phyloP scores from a whole-genome alignment of 108 stramenopile genomes.

The Nannochloropsis salina region DNA sequence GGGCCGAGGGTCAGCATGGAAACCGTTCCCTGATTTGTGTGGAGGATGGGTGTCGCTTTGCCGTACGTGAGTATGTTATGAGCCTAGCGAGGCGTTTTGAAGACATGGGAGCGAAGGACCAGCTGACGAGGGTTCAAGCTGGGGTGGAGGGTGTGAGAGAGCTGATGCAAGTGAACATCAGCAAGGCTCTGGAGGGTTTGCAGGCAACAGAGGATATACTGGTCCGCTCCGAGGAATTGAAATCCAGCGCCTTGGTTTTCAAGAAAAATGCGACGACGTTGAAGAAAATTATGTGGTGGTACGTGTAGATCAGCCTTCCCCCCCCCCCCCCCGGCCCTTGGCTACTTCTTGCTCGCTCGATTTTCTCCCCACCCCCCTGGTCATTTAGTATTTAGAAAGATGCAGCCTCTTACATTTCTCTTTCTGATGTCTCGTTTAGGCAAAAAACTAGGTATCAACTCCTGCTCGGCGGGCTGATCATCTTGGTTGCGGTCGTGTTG shows the following conservation, averaged over 20 bases:
- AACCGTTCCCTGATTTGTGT: not conserved
- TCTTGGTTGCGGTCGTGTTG: not conserved
- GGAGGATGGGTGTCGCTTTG: constrained; percentile 12
- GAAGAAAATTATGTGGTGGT: not conserved
- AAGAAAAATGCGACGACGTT: not conserved
- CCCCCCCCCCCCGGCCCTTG: not conserved
- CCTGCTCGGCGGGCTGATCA: not conserved
- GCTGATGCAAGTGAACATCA: constrained; percentile 5
- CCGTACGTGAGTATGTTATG: not conserved
- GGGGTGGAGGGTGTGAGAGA: not conserved
- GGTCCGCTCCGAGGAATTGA: not conserved
- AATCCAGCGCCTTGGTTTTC: not conserved
- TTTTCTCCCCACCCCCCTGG: not conserved
- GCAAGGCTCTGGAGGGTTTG: not conserved
- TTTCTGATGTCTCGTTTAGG: not conserved
- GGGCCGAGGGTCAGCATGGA: not conserved
- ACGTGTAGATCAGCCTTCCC: not conserved
- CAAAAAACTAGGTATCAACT: constrained; percentile 13
- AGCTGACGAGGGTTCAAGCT: not conserved
- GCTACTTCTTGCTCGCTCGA: not conserved
- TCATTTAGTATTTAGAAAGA: no score
- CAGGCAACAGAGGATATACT: constrained; percentile 3
- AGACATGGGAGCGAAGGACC: constrained; percentile 4
- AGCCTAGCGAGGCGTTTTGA: not conserved
- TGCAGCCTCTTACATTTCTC: not conserved